Evolutionary conservation across 257 asterid species (phyloP).

Genomic region (Galeopsis tetrahit): DNA sequence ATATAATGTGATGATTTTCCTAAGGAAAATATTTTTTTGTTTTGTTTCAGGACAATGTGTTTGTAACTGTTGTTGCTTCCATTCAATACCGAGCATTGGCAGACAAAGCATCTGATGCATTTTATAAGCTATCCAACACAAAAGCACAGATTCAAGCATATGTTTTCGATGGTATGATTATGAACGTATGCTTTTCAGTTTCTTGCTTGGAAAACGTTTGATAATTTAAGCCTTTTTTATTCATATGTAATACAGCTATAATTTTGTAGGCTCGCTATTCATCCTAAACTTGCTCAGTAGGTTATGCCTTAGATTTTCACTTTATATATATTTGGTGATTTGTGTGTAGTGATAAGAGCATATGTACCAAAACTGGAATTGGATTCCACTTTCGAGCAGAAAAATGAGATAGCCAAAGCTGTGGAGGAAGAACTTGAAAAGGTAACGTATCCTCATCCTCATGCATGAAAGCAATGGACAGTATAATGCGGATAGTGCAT

Average conservation of each 20-base stretch:
- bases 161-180: conserved; percentile 74
- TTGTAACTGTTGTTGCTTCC: conserved; percentile 86
- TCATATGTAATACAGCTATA: background rate
- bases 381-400: conserved; percentile 80
- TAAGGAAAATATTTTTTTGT: conserved; percentile 6
- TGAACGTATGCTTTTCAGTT: conserved; percentile 14
- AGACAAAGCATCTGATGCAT: conserved; percentile 77
- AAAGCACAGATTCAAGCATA: conserved; percentile 83
- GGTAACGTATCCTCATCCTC: conserved; percentile 38
- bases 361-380: conserved; percentile 70
- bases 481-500: background rate
- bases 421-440: conserved; percentile 87
- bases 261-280: background rate
- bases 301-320: background rate
- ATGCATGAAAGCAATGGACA: background rate
- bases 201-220: conserved; percentile 2
- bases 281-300: background rate
- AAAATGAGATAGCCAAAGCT: conserved; percentile 75
- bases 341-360: conserved; percentile 66
- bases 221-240: background rate
- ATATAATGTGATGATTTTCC: conserved; percentile 1
- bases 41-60: conserved; percentile 73
- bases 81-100: conserved; percentile 78
- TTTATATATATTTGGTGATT: background rate
- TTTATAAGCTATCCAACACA: conserved; percentile 79